These are phyloP conservation scores for Paulownia fortunei DNA, from an alignment of 257 asterid species.

Conservation along the genomic window DNA sequence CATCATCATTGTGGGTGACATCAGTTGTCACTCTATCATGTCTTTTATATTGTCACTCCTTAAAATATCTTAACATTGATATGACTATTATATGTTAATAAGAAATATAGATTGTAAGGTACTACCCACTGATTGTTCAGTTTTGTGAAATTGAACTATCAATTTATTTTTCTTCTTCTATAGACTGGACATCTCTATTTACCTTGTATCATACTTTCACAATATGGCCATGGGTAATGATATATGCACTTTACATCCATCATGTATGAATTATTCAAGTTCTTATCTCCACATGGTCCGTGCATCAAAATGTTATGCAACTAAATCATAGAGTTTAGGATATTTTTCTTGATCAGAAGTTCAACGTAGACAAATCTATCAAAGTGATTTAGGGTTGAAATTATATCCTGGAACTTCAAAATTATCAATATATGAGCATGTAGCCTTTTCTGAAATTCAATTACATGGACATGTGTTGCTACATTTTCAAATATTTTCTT, in stretches of 20 bases:
- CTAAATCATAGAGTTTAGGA: no score
- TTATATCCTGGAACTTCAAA: no score
- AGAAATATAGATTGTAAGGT: constrained; percentile 13
- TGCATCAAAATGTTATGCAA: no score
- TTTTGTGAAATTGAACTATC: not conserved
- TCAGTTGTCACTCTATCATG: not conserved
- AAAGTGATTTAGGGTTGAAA: not conserved
- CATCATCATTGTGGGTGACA: not conserved
- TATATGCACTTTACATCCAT: no score
- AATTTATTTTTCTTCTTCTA: not conserved
- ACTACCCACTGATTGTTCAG: constrained; percentile 21
- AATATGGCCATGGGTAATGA: no score
- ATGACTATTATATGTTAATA: constrained; percentile 13
- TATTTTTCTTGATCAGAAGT: no score
- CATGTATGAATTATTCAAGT: no score
- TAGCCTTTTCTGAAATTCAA: not conserved
- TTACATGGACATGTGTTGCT: constrained; percentile 3
- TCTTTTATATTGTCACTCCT: not conserved
- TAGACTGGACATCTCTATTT: constrained; percentile 14
- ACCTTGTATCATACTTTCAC: no score
- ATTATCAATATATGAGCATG: no score
- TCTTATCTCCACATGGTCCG: no score
- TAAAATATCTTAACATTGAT: constrained; percentile 22
- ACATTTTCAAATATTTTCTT: constrained; percentile 1
- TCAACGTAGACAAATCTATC: not conserved